Conservation (phyloP, 2,329 filamentous ascomycete genomes). For the Fusarium agapanthi region DNA sequence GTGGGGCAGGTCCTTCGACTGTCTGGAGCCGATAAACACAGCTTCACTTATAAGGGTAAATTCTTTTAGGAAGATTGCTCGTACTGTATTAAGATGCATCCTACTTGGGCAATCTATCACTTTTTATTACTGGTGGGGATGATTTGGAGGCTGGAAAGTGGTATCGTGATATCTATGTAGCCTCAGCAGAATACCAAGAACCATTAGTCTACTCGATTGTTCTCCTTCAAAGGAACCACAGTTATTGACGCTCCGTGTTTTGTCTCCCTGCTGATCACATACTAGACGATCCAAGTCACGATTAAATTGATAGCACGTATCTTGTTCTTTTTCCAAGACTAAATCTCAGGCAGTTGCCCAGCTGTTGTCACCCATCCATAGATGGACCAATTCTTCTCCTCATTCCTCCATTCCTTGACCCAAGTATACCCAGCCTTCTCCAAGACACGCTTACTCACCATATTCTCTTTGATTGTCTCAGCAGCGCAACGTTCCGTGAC, state of each 20-base stretch:
- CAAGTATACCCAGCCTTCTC: background rate
- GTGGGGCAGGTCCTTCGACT: background rate
- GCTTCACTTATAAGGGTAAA: accelerated
- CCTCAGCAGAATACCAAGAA: accelerated
- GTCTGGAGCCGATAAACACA: background rate
- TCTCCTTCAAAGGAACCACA: background rate
- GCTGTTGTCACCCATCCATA: background rate
- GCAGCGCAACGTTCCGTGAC: background rate
- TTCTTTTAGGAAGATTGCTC: accelerated
- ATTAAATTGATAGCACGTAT: accelerated
- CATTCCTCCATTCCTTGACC: constrained; percentile 3
- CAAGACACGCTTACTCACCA: background rate
- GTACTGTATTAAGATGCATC: background rate
- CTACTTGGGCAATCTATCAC: background rate
- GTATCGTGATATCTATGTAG: background rate
- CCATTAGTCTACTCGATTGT: accelerated
- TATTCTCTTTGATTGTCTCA: background rate
- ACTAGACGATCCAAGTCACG: accelerated
- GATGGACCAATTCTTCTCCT: constrained; percentile 3
- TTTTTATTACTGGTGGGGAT: accelerated
- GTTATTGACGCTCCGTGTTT: accelerated
- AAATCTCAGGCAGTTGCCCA: background rate
- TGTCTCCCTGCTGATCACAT: accelerated
- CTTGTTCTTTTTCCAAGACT: accelerated
- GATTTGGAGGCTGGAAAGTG: accelerated